Conservation (phyloP, 371 early-diverging fungal species). For the Mucor racemosus region DNA sequence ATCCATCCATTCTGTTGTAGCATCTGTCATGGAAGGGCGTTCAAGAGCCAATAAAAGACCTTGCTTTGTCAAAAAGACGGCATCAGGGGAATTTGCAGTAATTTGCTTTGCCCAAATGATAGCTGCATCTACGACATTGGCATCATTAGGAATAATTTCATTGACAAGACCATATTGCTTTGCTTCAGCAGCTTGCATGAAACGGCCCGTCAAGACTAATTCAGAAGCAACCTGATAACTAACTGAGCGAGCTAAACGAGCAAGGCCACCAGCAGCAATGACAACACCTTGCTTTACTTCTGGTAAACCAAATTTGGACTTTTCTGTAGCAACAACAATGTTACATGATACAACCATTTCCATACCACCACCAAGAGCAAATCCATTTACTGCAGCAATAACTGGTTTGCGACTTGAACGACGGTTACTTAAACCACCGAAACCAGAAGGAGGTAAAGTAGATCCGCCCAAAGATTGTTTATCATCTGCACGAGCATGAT, state of each 20-base stretch:
- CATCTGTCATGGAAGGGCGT: conserved; percentile 40
- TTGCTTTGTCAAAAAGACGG: conserved; percentile 49
- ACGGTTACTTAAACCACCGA: conserved; percentile 53
- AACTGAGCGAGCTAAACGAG: conserved; percentile 46
- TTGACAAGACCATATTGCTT: conserved; percentile 53
- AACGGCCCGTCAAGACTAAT: conserved; percentile 53
- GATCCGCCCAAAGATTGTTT: conserved; percentile 1
- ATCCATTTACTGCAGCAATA: conserved; percentile 59
- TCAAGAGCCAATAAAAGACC: conserved; percentile 49
- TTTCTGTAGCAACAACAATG: conserved; percentile 52
- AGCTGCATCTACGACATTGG: conserved; percentile 43
- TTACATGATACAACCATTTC: conserved; percentile 52
- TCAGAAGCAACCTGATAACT: conserved; percentile 54
- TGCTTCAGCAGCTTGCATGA: conserved; percentile 47
- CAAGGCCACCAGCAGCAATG: conserved; percentile 51
- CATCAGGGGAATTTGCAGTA: conserved; percentile 50
- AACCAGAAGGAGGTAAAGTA: conserved; percentile 44
- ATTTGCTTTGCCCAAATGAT: conserved; percentile 45
- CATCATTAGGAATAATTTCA: conserved; percentile 39
- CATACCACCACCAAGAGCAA: conserved; percentile 55
- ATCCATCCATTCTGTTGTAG: conserved; percentile 41
- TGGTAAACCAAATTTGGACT: conserved; percentile 51
- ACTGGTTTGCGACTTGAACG: conserved; percentile 48
- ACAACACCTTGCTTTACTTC: conserved; percentile 57
- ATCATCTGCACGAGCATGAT: conserved; percentile 21